A percentile compares a stretch with the other conserved stretches of the same genome.
These are phyloP conservation scores for Wickerhamiella domercqiae DNA, from an alignment of 805 yeast species.

Conservation along the genomic window DNA sequence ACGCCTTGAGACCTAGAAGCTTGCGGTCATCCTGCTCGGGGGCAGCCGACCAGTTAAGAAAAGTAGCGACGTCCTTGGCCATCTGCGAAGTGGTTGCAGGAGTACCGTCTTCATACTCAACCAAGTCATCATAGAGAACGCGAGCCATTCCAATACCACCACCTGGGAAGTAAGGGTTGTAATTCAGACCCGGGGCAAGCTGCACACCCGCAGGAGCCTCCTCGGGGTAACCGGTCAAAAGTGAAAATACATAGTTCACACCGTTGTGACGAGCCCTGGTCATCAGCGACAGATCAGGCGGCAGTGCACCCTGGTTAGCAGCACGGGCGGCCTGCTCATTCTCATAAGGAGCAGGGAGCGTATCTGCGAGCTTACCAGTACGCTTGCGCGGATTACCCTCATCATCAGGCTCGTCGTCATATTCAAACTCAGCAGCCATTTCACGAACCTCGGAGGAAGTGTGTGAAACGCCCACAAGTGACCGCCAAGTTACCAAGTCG, in stretches of 20 bases:
- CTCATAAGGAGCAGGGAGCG: slow-evolving; percentile 87
- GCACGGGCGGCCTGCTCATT: slow-evolving; percentile 99
- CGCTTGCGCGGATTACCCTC: slow-evolving; percentile 97
- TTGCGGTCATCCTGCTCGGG: slow-evolving; percentile 98
- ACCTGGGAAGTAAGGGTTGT: slow-evolving; percentile 99
- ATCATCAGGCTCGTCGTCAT: slow-evolving; percentile 90
- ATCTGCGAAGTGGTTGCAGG: slow-evolving; percentile 96
- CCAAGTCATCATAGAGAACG: slow-evolving; percentile 91
- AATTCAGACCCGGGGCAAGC: slow-evolving; percentile 87
- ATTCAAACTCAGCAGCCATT: slow-evolving; percentile 92
- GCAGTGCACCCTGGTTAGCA: slow-evolving; percentile 97
- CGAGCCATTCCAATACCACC: slow-evolving; percentile 99
- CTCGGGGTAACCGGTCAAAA: slow-evolving; percentile 97
- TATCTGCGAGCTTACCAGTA: slow-evolving; percentile 94
- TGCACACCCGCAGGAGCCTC: slow-evolving; percentile 96
- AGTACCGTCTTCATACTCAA: slow-evolving; percentile 97
- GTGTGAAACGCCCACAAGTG: slow-evolving; percentile 92
- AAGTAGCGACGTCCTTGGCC: slow-evolving; percentile 95
- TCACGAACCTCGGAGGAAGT: slow-evolving; percentile 77
- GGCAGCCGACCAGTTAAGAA: slow-evolving; percentile 96
- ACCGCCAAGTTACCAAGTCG: slow-evolving; percentile 97
- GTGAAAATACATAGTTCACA: slow-evolving; percentile 82
- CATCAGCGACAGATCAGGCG: slow-evolving; percentile 93
- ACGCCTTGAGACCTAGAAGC: slow-evolving; percentile 87
- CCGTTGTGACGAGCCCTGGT: slow-evolving; percentile 99